Evolutionary conservation across 805 yeast genomes (phyloP).

Genomic region (Zygoascus biomembranicola): DNA sequence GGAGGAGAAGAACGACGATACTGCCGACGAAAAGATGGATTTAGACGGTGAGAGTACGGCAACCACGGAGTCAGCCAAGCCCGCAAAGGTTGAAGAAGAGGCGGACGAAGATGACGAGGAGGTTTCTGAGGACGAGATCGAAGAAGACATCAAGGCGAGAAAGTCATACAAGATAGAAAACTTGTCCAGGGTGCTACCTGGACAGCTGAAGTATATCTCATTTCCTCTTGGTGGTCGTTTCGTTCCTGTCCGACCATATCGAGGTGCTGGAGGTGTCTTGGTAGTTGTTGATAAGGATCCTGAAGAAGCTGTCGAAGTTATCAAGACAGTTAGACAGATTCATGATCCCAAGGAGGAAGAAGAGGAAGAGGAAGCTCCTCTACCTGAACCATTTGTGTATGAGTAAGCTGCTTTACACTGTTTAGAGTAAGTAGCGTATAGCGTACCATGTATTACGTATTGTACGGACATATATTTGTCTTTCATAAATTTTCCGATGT

Average conservation of each 20-base stretch:
- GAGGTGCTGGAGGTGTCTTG: slow-evolving; percentile 36
- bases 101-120: slow-evolving; percentile 6
- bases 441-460: background rate
- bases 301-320: slow-evolving; percentile 44
- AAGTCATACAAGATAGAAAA: slow-evolving; percentile 56
- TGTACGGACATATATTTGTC: background rate
- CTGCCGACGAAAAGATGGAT: slow-evolving; percentile 18
- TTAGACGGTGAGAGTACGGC: background rate
- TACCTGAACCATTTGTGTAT: slow-evolving; percentile 33
- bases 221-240: slow-evolving; percentile 59
- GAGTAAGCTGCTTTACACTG: background rate
- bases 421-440: background rate
- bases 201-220: slow-evolving; percentile 75
- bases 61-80: slow-evolving; percentile 19
- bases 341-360: slow-evolving; percentile 70
- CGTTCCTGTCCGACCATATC: slow-evolving; percentile 72
- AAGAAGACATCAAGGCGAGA: slow-evolving; percentile 7
- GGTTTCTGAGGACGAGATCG: slow-evolving; percentile 5
- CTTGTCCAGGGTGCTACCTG: slow-evolving; percentile 82
- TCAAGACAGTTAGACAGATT: slow-evolving; percentile 82
- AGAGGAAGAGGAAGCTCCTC: slow-evolving; percentile 42
- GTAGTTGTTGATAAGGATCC: slow-evolving; percentile 25
- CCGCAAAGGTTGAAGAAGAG: slow-evolving; percentile 18
- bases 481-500: background rate
- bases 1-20: slow-evolving; percentile 27